Evolutionary conservation across 148 eudicot species (phyloP).

Genomic region (Vaccinium vitisidaea): DNA sequence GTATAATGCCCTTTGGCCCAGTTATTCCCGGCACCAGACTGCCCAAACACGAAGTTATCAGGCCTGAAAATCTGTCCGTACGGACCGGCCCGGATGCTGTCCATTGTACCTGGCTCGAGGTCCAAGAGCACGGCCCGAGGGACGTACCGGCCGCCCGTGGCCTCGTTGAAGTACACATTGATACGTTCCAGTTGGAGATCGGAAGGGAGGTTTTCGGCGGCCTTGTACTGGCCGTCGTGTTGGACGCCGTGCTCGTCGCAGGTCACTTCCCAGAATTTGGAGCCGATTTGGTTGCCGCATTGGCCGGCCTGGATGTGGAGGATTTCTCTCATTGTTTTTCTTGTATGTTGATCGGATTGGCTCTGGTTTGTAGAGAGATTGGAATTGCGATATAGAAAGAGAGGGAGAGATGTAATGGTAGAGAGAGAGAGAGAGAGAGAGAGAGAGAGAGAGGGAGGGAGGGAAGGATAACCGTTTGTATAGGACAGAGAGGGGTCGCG

Average conservation of each 20-base stretch:
- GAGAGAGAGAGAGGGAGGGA: neutral
- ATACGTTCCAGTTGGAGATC: neutral
- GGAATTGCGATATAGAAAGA: neutral
- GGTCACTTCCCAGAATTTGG: slow-evolving; percentile 1
- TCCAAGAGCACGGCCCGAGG: neutral
- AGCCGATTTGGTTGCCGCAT: slow-evolving; percentile 3
- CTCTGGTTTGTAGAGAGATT: neutral
- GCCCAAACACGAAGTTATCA: neutral
- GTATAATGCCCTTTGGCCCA: neutral
- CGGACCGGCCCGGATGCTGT: neutral
- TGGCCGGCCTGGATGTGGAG: neutral
- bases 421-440: neutral
- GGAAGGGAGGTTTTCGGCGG: neutral
- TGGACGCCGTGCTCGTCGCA: slow-evolving; percentile 1
- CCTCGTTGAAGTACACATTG: neutral
- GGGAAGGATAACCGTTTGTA: neutral
- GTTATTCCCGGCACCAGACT: neutral
- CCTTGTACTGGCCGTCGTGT: neutral
- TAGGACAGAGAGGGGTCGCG: neutral
- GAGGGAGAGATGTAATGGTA: neutral
- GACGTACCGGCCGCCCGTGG: neutral
- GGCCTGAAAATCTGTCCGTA: neutral
- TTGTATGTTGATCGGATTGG: neutral
- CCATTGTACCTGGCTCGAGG: neutral
- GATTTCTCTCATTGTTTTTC: slow-evolving; percentile 1